Evolutionary conservation across 495 filamentous ascomycete species (phyloP).

Genomic region (Aspergillus bertholletiae): DNA sequence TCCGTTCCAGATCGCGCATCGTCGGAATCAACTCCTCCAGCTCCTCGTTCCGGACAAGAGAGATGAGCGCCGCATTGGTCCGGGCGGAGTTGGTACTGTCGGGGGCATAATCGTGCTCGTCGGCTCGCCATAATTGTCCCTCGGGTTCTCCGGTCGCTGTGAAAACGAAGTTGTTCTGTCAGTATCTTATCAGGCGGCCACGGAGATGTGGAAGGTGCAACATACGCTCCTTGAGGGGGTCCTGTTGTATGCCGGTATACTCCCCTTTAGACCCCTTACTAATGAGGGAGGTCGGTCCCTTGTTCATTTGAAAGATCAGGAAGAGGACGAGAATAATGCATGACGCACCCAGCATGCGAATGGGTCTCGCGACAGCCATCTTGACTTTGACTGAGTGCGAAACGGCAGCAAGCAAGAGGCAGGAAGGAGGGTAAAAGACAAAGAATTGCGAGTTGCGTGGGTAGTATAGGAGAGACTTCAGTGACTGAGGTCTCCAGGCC

Average conservation of each 20-base stretch:
- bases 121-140: constrained; percentile 66
- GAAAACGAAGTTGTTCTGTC: not conserved
- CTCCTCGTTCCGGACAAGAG: constrained; percentile 90
- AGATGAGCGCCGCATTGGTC: constrained; percentile 88
- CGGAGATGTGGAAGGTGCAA: constrained; percentile 4
- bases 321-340: constrained; percentile 69
- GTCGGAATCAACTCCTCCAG: constrained; percentile 74
- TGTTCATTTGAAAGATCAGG: constrained; percentile 68
- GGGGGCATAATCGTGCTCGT: constrained; percentile 66
- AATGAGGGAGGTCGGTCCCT: constrained; percentile 32
- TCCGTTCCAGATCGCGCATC: constrained; percentile 88
- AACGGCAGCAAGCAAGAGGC: constrained; percentile 18
- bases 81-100: constrained; percentile 70
- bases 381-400: constrained; percentile 16
- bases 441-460: constrained; percentile 13
- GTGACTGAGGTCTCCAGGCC: constrained; percentile 1
- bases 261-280: constrained; percentile 25
- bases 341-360: constrained; percentile 71
- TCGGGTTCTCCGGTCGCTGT: constrained; percentile 79
- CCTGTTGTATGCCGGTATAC: constrained; percentile 55
- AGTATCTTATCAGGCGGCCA: not conserved
- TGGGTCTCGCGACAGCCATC: constrained; percentile 81
- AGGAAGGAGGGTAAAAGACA: constrained; percentile 8
- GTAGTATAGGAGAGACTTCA: constrained; percentile 3
- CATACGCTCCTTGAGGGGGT: constrained; percentile 83